These are phyloP conservation scores for Wickerhamiella azyma DNA, from an alignment of 805 yeast genomes.

Conservation along the genomic window DNA sequence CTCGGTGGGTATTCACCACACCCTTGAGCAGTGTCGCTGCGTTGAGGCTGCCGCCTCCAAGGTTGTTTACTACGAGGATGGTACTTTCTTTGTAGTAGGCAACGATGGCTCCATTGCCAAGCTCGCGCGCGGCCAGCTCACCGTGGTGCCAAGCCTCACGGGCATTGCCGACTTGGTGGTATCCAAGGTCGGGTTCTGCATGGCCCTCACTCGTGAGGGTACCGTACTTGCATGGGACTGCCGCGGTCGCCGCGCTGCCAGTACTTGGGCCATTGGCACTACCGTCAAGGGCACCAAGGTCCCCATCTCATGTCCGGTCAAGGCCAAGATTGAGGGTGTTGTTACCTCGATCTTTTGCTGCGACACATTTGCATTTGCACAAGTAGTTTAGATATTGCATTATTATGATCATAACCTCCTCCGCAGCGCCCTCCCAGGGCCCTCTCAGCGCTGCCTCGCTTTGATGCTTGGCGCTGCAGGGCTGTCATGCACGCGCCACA, in stretches of 20 bases:
- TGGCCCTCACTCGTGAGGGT: constrained; percentile 1
- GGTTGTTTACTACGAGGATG: constrained; percentile 4
- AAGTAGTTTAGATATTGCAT: constrained; percentile 4
- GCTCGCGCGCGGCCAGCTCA: background rate
- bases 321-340: constrained; percentile 6
- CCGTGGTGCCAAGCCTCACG: constrained; percentile 2
- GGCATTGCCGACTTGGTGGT: constrained; percentile 1
- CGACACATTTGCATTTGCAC: constrained; percentile 5
- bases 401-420: background rate
- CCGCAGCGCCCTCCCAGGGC: too few species aligned
- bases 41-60: background rate
- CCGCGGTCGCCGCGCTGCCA: constrained; percentile 6
- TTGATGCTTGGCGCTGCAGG: too few species aligned
- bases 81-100: background rate
- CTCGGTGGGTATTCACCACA: background rate
- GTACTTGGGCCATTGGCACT: constrained; percentile 4
- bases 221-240: constrained; percentile 2
- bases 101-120: background rate
- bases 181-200: constrained; percentile 6
- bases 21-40: background rate
- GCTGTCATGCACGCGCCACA: background rate
- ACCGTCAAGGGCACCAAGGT: constrained; percentile 5
- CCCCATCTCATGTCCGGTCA: constrained; percentile 2
- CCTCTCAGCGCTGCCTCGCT: too few species aligned
- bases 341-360: background rate